Evolutionary conservation across 805 yeast genomes (phyloP).

Genomic region (Spencermartinsiella europaea): DNA sequence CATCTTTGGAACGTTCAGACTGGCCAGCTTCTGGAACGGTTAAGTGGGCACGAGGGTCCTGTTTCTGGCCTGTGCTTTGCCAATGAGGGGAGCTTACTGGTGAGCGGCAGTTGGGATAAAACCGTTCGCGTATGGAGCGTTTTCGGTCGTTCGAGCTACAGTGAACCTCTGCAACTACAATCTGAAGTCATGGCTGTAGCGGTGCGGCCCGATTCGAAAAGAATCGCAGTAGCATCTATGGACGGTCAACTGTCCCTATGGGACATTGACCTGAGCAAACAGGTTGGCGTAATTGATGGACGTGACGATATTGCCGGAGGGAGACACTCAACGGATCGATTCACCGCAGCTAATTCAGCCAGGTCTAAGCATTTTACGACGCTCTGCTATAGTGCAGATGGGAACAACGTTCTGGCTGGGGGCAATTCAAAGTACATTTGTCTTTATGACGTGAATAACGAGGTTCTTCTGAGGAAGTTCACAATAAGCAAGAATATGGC

Average conservation of each 20-base stretch:
- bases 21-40: constrained; percentile 78
- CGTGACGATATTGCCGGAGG: constrained; percentile 84
- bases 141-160: constrained; percentile 78
- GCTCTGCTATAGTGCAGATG: constrained; percentile 83
- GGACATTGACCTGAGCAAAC: constrained; percentile 78
- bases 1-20: constrained; percentile 98
- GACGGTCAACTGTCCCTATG: constrained; percentile 84
- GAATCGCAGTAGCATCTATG: constrained; percentile 79
- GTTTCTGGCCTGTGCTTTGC: constrained; percentile 85
- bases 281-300: constrained; percentile 79
- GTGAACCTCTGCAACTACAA: constrained; percentile 82
- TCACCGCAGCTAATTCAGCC: constrained; percentile 71
- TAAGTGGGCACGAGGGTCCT: constrained; percentile 95
- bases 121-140: constrained; percentile 91
- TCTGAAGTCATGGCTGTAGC: constrained; percentile 80
- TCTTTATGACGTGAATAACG: constrained; percentile 82
- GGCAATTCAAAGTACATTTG: constrained; percentile 91
- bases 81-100: constrained; percentile 59
- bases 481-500: constrained; percentile 86
- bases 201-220: constrained; percentile 90
- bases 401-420: constrained; percentile 80
- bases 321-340: constrained; percentile 74
- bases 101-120: constrained; percentile 95
- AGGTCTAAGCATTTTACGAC: constrained; percentile 81
- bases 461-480: constrained; percentile 77